Percentiles rank a stretch among this genome's conserved stretches.
phyloP scores from a whole-genome alignment of 805 yeast species.

The Lipomyces kockii region DNA sequence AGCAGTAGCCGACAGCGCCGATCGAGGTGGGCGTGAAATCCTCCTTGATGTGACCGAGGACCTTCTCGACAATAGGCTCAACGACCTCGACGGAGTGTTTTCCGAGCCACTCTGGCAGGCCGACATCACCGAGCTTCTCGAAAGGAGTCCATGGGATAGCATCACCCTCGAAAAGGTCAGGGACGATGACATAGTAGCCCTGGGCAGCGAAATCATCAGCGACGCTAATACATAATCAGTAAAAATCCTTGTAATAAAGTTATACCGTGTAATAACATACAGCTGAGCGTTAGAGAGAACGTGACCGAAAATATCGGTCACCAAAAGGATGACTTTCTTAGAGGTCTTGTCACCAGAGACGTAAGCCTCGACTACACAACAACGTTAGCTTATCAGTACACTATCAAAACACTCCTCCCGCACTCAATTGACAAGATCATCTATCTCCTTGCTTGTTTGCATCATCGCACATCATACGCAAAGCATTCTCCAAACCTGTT shows the following conservation, averaged over 20 bases:
- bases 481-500: neutral
- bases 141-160: constrained; percentile 48
- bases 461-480: neutral
- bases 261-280: neutral
- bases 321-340: constrained; percentile 60
- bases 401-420: neutral
- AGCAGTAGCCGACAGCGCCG: constrained; percentile 78
- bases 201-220: constrained; percentile 57
- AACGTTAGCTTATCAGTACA: constrained; percentile 5
- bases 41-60: constrained; percentile 51
- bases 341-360: constrained; percentile 54
- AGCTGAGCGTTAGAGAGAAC: constrained; percentile 60
- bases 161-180: constrained; percentile 72
- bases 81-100: constrained; percentile 59
- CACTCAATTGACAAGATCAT: neutral
- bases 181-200: constrained; percentile 71
- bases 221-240: constrained; percentile 33
- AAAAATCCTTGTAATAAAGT: neutral
- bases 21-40: constrained; percentile 55
- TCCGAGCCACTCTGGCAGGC: constrained; percentile 55
- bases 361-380: constrained; percentile 48
- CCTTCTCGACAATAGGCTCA: constrained; percentile 55
- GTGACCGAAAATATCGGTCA: constrained; percentile 73
- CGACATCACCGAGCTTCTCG: constrained; percentile 32
- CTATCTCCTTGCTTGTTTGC: neutral